Conservation (phyloP, 163 green algal genomes). For the Prototheca wickerhamii region DNA sequence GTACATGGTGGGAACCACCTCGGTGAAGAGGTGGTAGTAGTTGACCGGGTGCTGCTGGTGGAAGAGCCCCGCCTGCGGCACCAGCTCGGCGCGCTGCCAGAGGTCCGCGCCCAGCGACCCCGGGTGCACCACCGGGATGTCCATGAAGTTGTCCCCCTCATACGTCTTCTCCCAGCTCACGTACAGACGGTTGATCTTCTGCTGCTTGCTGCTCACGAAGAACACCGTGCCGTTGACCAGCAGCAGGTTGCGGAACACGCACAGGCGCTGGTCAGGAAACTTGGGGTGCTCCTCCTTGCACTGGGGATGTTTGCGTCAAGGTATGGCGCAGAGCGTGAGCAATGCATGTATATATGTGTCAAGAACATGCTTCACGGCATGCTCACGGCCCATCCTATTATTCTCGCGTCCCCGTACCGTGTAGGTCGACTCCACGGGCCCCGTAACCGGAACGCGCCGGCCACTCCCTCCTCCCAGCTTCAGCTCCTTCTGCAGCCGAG, state of each 20-base stretch:
- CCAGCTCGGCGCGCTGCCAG: neutral
- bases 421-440: neutral
- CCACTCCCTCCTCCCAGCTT: no score
- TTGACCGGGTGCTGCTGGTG: slow-evolving; percentile 12
- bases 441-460: neutral
- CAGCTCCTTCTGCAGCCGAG: no score
- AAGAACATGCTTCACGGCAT: no score
- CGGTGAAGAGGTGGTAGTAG: slow-evolving; percentile 13
- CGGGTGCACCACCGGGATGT: neutral
- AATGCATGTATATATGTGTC: no score
- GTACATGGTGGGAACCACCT: slow-evolving; percentile 6
- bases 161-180: slow-evolving; percentile 5
- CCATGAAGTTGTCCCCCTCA: neutral
- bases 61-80: slow-evolving; percentile 1
- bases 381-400: no score
- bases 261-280: slow-evolving; percentile 8
- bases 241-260: slow-evolving; percentile 8
- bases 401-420: neutral
- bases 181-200: neutral
- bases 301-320: neutral
- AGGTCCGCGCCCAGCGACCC: neutral
- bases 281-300: slow-evolving; percentile 5
- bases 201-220: neutral
- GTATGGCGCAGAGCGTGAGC: no score
- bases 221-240: neutral